Percentiles rank a stretch among this genome's conserved stretches.
These are phyloP conservation scores for Fraxinus ornus DNA, from an alignment of 305 asterid species.

Conservation along the genomic window DNA sequence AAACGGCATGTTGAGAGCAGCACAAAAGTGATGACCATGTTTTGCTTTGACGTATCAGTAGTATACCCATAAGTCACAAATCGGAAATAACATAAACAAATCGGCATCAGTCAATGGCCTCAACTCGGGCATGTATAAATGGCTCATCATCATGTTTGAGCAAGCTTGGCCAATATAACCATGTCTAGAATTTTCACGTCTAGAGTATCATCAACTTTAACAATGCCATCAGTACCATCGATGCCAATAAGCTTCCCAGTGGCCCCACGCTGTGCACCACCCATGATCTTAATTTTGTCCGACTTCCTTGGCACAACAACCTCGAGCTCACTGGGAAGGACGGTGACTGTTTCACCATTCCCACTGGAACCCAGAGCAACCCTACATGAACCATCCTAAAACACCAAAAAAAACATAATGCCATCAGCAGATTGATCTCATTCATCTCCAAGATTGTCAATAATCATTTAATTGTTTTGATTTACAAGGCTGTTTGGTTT, in stretches of 20 bases:
- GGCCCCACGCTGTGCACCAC: constrained; percentile 84
- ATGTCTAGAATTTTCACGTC: constrained; percentile 83
- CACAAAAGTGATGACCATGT: not conserved
- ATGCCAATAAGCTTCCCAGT: constrained; percentile 89
- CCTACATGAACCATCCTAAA: constrained; percentile 84
- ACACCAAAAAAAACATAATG: constrained; percentile 7
- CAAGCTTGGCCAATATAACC: constrained; percentile 71
- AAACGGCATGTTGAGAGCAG: not conserved
- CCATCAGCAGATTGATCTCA: not conserved
- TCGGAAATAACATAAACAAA: not conserved
- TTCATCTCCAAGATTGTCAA: not conserved
- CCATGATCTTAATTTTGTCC: constrained; percentile 82
- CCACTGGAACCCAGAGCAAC: constrained; percentile 75
- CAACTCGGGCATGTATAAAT: not conserved
- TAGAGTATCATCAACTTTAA: constrained; percentile 72
- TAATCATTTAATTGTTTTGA: not conserved
- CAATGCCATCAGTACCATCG: constrained; percentile 91
- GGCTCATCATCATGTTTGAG: constrained; percentile 33
- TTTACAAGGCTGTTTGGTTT: not conserved
- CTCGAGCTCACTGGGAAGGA: constrained; percentile 63
- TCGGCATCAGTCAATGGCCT: not conserved
- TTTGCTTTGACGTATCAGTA: not conserved
- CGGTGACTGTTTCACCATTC: constrained; percentile 64
- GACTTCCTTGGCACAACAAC: constrained; percentile 72
- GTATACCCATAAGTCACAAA: not conserved